Conservation (phyloP, 805 yeast species). For the Clavispora phyllophila region DNA sequence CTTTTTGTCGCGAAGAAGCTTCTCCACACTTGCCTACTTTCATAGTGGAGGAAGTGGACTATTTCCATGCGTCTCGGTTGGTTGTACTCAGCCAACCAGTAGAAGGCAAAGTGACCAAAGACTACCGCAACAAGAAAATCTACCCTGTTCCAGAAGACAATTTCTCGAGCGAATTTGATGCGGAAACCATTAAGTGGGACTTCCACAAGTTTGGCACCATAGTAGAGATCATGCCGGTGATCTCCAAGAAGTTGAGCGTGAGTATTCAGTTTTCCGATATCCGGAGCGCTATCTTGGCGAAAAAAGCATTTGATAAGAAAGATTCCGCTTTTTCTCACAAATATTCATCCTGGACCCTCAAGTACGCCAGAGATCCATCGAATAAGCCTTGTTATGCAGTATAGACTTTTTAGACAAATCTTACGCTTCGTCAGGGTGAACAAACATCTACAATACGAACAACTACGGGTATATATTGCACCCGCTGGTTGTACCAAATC, state of each 20-base stretch:
- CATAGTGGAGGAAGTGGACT: constrained; percentile 27
- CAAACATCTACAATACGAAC: too few relatives aligned
- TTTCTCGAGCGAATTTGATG: constrained; percentile 40
- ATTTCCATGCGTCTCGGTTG: constrained; percentile 50
- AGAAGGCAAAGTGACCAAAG: constrained; percentile 20
- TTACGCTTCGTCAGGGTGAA: too few relatives aligned
- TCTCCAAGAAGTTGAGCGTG: constrained; percentile 60
- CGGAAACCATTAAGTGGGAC: constrained; percentile 42
- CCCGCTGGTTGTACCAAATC: too few relatives aligned
- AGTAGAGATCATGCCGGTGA: constrained; percentile 58
- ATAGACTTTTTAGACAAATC: constrained; percentile 1
- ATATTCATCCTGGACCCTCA: constrained; percentile 56
- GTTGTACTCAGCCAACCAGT: constrained; percentile 36
- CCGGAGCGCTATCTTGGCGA: constrained; percentile 52
- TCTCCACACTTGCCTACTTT: constrained; percentile 15
- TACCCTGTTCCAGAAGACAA: constrained; percentile 43
- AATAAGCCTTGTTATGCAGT: constrained; percentile 45
- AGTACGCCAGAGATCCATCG: constrained; percentile 65
- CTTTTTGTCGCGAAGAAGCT: constrained; percentile 1
- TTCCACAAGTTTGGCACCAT: constrained; percentile 55
- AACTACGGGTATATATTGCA: too few relatives aligned
- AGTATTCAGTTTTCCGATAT: constrained; percentile 57
- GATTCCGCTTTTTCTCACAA: constrained; percentile 20
- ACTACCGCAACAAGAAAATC: constrained; percentile 15
- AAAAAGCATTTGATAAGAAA: constrained; percentile 21